Conservation (phyloP, 2,329 filamentous ascomycete genomes). For the Alternaria sp. region DNA sequence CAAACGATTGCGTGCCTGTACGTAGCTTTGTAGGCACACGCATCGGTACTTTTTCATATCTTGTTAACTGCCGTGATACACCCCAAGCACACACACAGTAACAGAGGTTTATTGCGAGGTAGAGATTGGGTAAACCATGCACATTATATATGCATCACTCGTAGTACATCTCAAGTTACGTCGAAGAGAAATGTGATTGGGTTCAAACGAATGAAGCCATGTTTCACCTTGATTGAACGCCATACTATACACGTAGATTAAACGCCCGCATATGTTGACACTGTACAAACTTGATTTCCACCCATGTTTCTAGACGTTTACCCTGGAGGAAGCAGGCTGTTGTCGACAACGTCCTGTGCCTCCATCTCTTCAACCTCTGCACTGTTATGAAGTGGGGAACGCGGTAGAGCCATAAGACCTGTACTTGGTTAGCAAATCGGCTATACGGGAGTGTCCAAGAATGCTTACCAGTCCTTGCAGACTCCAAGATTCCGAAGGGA, state of each 20-base stretch:
- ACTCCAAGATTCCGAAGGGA: conserved; percentile 96
- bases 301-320: conserved; percentile 55
- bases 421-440: conserved; percentile 22
- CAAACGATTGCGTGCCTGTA: not conserved
- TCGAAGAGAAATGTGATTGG: not conserved
- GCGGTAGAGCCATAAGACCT: conserved; percentile 92
- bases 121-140: not conserved
- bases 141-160: not conserved
- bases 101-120: not conserved
- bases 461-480: conserved; percentile 78
- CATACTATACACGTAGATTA: conserved; percentile 19
- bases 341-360: conserved; percentile 92
- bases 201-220: conserved; percentile 1
- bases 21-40: not conserved
- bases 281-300: conserved; percentile 8
- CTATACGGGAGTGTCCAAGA: conserved; percentile 15
- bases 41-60: not conserved
- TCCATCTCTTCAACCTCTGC: conserved; percentile 82
- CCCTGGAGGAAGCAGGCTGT: conserved; percentile 90
- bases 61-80: not conserved
- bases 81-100: not conserved
- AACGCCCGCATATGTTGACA: conserved; percentile 10
- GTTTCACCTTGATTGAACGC: conserved; percentile 13
- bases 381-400: conserved; percentile 82
- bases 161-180: not conserved